Conservation (phyloP, 2,329 filamentous ascomycete genomes). For the Ilyonectria robusta region DNA sequence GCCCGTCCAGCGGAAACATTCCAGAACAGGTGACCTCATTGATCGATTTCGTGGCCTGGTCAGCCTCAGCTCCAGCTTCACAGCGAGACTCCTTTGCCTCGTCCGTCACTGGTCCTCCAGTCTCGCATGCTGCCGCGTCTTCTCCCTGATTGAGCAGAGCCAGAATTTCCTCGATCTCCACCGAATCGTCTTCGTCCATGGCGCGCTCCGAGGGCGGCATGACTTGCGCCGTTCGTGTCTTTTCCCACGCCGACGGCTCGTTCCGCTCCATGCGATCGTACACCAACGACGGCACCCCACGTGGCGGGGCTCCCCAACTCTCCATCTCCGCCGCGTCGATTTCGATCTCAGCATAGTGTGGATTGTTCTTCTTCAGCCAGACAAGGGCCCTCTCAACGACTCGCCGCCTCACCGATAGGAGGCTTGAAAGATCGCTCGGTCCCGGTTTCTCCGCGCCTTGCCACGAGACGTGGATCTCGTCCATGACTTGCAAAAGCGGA, state of each 20-base stretch:
- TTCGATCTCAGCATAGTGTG: neutral
- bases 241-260: neutral
- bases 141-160: neutral
- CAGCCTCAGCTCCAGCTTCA: too few relatives aligned
- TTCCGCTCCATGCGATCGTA: conserved; percentile 1
- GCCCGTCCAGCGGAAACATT: conserved; percentile 8
- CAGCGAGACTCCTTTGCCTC: too few relatives aligned
- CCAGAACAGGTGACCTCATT: neutral
- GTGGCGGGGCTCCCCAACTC: neutral
- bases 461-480: too few relatives aligned
- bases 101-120: too few relatives aligned
- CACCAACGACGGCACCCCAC: neutral
- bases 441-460: neutral
- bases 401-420: neutral
- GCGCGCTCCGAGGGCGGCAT: too few relatives aligned
- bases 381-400: neutral
- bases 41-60: neutral
- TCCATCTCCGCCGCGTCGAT: neutral
- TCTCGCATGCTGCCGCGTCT: neutral
- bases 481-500: too few relatives aligned
- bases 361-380: conserved; percentile 1
- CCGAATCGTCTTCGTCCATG: too few relatives aligned
- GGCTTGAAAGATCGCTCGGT: neutral
- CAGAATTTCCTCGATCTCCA: neutral
- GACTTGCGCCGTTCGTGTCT: too few relatives aligned